Evolutionary conservation across 106 monocot species (phyloP), one percentile per base, ranked within the genome.

Genomic region (Dendrobium chrysotoxum): DNA sequence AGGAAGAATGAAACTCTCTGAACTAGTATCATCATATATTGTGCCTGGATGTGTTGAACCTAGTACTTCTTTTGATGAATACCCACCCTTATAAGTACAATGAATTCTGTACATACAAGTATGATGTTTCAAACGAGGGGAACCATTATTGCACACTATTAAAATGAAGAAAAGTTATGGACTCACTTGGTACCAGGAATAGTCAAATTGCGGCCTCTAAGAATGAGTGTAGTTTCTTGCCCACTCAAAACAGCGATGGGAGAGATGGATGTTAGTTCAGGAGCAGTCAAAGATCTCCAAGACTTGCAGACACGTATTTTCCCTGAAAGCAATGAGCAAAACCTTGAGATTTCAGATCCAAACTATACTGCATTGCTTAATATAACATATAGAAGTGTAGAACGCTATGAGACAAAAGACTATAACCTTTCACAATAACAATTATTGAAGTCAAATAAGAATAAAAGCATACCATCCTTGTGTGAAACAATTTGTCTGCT

Each of bases 181-280:
- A 81, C 95, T 89, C 78, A 95, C 99, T 95, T 95, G 64, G 93
- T 95, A 26, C 99, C 95, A 30, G 92, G 95, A 76, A 91, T 80
- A 5, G 89, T 88, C 78, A 99, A 81, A 86, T 99, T 99, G 53
- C 88, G 85, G 77, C 98, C 98, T 83, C 79, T 91, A 17, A 99
- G 87, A 77, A 90, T 57, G 78, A 99, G 82, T 66, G 86, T 75
- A 20, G 89, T 90, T 77, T 95, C 88, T 83, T 91, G 80, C 55
- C 95, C 95, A 78, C 93, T 84, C 16, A 99, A 91, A 64, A 99
- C 89, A 68, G 98, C 98, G 81, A 95, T 65, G 77, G 98, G 98
- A 28, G 95, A 93, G 11, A 95, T 90, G 64, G 77, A 91, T 25
- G 85, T 90, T 79, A 99, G 76, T 77, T 93, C 95, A 41, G 95